Evolutionary conservation across 768 basidiomycete genomes (phyloP), one percentile per base, ranked within the genome.

Genomic region (Basidioascus undulatus): DNA sequence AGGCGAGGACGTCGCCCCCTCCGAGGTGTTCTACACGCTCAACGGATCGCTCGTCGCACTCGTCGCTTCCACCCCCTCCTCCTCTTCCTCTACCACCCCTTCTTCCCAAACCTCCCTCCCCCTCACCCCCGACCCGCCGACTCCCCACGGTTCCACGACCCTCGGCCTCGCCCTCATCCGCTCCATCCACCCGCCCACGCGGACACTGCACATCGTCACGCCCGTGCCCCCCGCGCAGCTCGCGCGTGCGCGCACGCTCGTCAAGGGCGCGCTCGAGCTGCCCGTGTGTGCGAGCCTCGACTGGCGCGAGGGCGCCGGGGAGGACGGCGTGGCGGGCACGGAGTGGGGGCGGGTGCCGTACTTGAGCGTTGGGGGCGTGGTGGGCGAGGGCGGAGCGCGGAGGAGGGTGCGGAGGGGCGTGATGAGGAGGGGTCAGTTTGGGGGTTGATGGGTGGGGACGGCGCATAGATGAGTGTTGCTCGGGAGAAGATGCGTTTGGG

Each of bases 261-360:
- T 89, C 35, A 84, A 79, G 55, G 86, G 86, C 7, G 82, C 84
- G 53, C 62, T 86, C 51, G 83, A 87, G 55, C 58, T 92, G 0
- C 86, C 86, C 0, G 61, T 84, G 1, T 77, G 76, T 72, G 83
- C 76, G 0, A 71, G 83, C 74, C 61, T 92, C 37, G 83, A 87
- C 55, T 76, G 72, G 55, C 53, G 10, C 18, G 8, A 57, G 49
- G 19, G 21, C 3, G 63, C 58, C 6, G 49, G 52, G 6, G 62
- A 67, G 6, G 63, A 57, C 3, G 69, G 66, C 0, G 60, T 73
- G 5, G 68, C 70, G 5, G 67, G 66, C 1, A 55, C 62, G 13
- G 65, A 66, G 12, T 70, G 62, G 51, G 68, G 64, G 6, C 70
- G 60, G 4, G 65, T 72, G 16, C 74, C 86, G n/a, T 89, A 70